Evolutionary conservation across 257 asterid species (phyloP), one percentile per base, ranked within the genome.

Genomic region (Linaria vulgaris): DNA sequence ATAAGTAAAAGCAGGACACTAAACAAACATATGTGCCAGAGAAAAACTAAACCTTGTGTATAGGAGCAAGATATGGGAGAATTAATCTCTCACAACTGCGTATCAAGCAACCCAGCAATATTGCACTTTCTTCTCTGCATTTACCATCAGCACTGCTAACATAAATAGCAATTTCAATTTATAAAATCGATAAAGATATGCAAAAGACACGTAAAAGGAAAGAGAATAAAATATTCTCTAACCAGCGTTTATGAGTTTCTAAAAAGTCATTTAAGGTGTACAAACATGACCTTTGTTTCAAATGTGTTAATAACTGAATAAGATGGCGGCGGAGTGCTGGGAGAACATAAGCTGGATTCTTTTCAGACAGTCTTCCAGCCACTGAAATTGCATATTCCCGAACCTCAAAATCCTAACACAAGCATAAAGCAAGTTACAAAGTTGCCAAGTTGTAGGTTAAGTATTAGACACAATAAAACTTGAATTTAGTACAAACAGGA

Each of bases 271-370:
- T n/a, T 37, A 17, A 56, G 61, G 61, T 37, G 67, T 62, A 55
- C 25, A 16, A 63, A 70, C 59, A 61, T 66, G 75, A 94, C 99
- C 99, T 94, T 77, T 90, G 96, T 65, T 94, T 88, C 68, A 94
- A 85, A 84, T 94, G 88, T 57, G 95, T 94, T 77, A 94, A 80
- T 77, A 94, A 74, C 63, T 94, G 99, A 73, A 90, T 94, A 70
- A 94, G 96, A 82, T 94, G 95, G 68, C 99, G 95, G 54, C 99
- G 99, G 30, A 94, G 97, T 71, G 99, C 97, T 24, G 99, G 99
- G 61, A 90, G 96, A 71, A 88, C 99, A 71, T 94, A 90, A 62
- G 97, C 99, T 59, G 99, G 99, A 78, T 94, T 94, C 78, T 94
- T 94, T 80, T 87, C 99, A 52, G 99, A 94, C 52, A 94, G 82